Percentiles rank a stretch among this genome's conserved stretches.
These are phyloP conservation scores for Cyclotella sp. DNA, from an alignment of 108 stramenopile genomes.

Conservation along the genomic window DNA sequence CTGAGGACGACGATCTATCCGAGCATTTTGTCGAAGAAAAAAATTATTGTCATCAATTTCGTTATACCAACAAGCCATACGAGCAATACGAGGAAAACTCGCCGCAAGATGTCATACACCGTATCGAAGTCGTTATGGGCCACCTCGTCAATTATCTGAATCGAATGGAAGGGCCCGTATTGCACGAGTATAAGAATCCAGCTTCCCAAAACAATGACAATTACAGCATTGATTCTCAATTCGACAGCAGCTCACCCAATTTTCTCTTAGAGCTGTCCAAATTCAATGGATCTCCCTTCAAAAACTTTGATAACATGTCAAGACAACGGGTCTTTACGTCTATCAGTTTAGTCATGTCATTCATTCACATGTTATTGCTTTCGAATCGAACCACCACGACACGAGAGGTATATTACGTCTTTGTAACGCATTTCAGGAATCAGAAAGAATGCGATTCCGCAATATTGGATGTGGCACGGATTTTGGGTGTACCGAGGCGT, in stretches of 20 bases:
- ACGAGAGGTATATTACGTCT: constrained; percentile 87
- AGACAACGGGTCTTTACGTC: constrained; percentile 66
- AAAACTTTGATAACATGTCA: constrained; percentile 44
- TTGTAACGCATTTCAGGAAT: constrained; percentile 83
- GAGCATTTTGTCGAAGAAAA: not conserved
- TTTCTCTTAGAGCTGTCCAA: not conserved
- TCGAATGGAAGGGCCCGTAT: constrained; percentile 6
- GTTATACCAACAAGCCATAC: not conserved
- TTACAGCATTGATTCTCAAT: not conserved
- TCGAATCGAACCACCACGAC: constrained; percentile 75
- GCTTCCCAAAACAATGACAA: not conserved
- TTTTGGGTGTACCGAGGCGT: constrained; percentile 63
- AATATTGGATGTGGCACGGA: constrained; percentile 64
- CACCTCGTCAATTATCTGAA: constrained; percentile 10
- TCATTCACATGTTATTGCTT: constrained; percentile 65
- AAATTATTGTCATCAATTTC: not conserved
- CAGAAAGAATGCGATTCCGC: constrained; percentile 76
- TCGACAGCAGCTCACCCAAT: not conserved
- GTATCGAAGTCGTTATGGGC: constrained; percentile 11
- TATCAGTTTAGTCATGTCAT: constrained; percentile 68
- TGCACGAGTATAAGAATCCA: constrained; percentile 12
- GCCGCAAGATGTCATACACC: constrained; percentile 17
- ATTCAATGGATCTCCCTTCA: not conserved
- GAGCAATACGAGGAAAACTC: constrained; percentile 17
- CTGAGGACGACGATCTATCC: not conserved